Base-by-base conservation (phyloP, 257 asterid genomes). In the Solanum sejunctum region DNA sequence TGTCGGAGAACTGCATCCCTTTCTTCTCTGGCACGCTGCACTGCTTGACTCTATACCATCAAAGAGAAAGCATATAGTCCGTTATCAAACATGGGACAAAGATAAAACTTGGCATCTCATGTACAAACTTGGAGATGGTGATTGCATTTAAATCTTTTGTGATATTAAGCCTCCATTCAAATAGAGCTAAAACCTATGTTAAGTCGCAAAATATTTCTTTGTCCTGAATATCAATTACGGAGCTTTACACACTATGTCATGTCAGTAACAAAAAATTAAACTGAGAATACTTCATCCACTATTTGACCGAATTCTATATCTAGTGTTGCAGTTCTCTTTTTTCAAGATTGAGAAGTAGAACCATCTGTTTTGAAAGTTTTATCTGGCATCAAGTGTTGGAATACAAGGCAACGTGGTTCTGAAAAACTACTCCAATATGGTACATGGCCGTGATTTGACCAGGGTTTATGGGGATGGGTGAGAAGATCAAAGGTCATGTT, bases 1-100 rank as follows among this genome's bases (percentile, higher is more conserved):
- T 89, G 90, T 39, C 83, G 81, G 49, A 89, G 41, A 79, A 89
- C 89, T 72, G 84, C 79, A 80, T 91, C 92, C 75, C 90, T 91
- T 85, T 89, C 93, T 51, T 91, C 92, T 84, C 83, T 88, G 72
- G 88, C 88, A 43, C 84, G 90, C 86, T 88, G 89, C 87, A 91
- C 55, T 20, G 82, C 89, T 77, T 84, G 89, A 66, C 73, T 86
- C 91, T 89, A 82, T 21, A 84, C 55, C 58, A 80, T 26, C 66
- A 69, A 45, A 70, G 83, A 21, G 64, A 56, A 10, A 57, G 32
- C 41, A 51, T 52, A 28, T 28, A 78, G 83, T 26, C 52, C 23
- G 11, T 8, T 78, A 26, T 78, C 64, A 78, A 78, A 52, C 64
- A 26, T 16, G 83, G 64, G 83, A 78, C 64, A 15, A 6, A 52